phyloP scores from a whole-genome alignment of 139 green algal species.

The Monoraphidium neglectum region DNA sequence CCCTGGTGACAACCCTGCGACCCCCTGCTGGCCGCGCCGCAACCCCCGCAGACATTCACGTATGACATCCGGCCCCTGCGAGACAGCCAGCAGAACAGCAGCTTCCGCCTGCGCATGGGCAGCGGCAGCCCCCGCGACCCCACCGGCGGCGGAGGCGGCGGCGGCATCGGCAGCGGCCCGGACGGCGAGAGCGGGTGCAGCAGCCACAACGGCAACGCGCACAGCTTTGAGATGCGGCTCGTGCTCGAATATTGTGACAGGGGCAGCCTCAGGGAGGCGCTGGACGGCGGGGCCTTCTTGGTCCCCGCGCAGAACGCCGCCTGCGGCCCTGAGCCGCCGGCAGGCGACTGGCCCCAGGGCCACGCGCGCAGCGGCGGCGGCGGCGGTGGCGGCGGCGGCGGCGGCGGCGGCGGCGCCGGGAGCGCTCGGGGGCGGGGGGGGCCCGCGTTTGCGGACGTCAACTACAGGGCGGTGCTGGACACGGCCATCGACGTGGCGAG shows the following conservation, averaged over 20 bases:
- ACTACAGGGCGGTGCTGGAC: constrained; percentile 45
- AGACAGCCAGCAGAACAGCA: constrained; percentile 1
- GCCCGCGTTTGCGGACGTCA: neutral
- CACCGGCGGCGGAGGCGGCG: neutral
- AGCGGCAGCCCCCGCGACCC: neutral
- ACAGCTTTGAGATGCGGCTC: constrained; percentile 42
- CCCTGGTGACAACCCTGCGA: neutral
- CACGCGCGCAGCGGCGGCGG: neutral
- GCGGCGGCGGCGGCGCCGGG: neutral
- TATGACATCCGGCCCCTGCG: constrained; percentile 32
- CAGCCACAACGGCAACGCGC: neutral
- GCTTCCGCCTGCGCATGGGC: neutral
- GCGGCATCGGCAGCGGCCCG: neutral
- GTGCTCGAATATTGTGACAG: constrained; percentile 63
- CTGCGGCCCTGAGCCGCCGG: neutral
- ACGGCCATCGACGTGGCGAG: constrained; percentile 52
- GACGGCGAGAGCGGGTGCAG: neutral
- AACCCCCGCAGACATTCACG: constrained; percentile 28
- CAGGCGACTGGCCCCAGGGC: neutral
- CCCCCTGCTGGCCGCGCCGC: neutral
- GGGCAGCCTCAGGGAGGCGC: constrained; percentile 46
- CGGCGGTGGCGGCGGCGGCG: neutral
- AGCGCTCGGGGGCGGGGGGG: no score
- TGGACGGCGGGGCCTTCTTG: constrained; percentile 45
- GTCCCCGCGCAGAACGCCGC: neutral